Evolutionary conservation across 1,284 basidiomycete species (phyloP), one percentile per base, ranked within the genome.

Genomic region (Anthracocystis setariae): DNA sequence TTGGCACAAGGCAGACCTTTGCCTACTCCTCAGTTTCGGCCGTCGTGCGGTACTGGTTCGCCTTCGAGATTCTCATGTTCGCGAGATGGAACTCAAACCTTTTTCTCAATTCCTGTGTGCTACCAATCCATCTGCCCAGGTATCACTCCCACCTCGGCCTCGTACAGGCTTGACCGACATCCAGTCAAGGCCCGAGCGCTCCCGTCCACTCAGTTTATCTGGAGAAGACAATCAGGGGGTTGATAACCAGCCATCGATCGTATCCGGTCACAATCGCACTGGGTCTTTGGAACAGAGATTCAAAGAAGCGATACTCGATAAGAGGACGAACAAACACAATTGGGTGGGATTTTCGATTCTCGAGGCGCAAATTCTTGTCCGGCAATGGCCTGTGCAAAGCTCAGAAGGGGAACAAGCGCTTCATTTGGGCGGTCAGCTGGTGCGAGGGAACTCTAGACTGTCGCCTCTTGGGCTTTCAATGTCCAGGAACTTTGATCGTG

Each of bases 1-100:
- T 8, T 76, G 74, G 74, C 60, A 52, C 33, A 59, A 66, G 18
- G 73, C 76, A 17, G 73, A 76, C 25, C 62, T 77, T 13, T 73
- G 63, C 37, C n/a, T 77, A 25, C 33, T 77, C 23, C 74, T 77
- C 24, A 74, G 69, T 49, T 76, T 77, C 32, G 76, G 76, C 8
- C 57, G 71, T 18, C 43, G 68, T 3, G 66, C 76, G 13, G 76
- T 73, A 18, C 48, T 77, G 15, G 73, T 77, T 10, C 65, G 76
- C 9, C 51, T 76, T 2, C 60, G 69, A 20, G 76, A 77, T 33
- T 67, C 66, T 38, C 51, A 73, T 43, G 76, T 77, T 12, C 67
- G 72, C 27, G 76, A 77, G 47, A 54, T 77, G 50, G 71, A 77
- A 21, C 53, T 77, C 43, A 57, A 55, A 44, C 66, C 74, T 3